phyloP scores from a whole-genome alignment of 2,329 filamentous ascomycete species.

The Penicillium sp. region DNA sequence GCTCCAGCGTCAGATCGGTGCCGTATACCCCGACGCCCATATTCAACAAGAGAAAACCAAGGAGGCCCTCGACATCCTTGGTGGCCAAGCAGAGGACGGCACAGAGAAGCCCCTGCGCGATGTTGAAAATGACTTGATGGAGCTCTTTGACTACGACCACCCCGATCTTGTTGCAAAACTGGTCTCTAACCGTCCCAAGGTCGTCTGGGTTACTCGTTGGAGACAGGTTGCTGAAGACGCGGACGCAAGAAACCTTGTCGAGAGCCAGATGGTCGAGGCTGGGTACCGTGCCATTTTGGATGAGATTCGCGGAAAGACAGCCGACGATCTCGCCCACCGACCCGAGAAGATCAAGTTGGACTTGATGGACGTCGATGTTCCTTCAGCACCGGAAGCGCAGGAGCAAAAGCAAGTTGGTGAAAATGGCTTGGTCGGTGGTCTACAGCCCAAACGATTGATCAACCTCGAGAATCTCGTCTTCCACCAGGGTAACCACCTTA shows the following conservation, averaged over 20 bases:
- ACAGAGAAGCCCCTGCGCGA: slow-evolving; percentile 87
- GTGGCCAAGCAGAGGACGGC: slow-evolving; percentile 73
- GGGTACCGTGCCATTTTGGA: slow-evolving; percentile 86
- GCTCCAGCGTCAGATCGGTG: slow-evolving; percentile 90
- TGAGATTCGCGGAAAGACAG: slow-evolving; percentile 77
- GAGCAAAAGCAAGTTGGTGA: slow-evolving; percentile 64
- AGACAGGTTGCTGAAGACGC: slow-evolving; percentile 81
- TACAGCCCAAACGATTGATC: slow-evolving; percentile 85
- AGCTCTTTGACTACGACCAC: slow-evolving; percentile 96
- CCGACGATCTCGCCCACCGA: slow-evolving; percentile 63
- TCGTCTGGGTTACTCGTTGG: slow-evolving; percentile 93
- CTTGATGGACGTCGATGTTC: slow-evolving; percentile 84
- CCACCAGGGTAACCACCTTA: slow-evolving; percentile 96
- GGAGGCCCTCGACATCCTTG: slow-evolving; percentile 80
- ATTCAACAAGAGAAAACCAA: slow-evolving; percentile 91
- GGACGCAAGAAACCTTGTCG: slow-evolving; percentile 73
- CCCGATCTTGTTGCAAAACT: slow-evolving; percentile 90
- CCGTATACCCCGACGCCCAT: slow-evolving; percentile 87
- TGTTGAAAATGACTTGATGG: slow-evolving; percentile 98
- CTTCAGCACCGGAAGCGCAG: slow-evolving; percentile 60
- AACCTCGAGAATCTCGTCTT: slow-evolving; percentile 97
- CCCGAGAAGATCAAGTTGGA: slow-evolving; percentile 80
- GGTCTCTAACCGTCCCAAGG: slow-evolving; percentile 88
- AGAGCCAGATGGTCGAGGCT: slow-evolving; percentile 89
- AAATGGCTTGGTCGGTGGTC: slow-evolving; percentile 75